Percentiles rank a stretch among this genome's conserved stretches.
These are phyloP conservation scores for Hibiscus mutabilis DNA, from an alignment of 345 rosid genomes.

Conservation along the genomic window DNA sequence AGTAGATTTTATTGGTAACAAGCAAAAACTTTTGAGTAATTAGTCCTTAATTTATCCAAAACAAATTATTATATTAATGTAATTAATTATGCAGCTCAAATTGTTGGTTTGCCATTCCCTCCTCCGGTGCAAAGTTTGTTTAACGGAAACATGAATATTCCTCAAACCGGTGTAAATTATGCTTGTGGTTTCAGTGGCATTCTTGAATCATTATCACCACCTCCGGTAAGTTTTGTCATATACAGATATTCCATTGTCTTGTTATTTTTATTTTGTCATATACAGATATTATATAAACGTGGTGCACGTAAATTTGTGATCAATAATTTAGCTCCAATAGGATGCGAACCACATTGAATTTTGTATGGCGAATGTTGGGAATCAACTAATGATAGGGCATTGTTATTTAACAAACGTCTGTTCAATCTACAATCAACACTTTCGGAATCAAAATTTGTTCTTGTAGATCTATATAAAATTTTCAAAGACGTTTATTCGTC, in stretches of 20 bases:
- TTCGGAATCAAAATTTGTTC: neutral
- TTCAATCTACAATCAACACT: neutral
- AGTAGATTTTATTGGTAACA: neutral
- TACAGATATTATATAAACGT: neutral
- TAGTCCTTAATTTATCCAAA: neutral
- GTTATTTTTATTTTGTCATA: neutral
- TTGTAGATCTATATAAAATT: neutral
- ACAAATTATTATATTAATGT: neutral
- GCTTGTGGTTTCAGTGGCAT: neutral
- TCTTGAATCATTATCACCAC: neutral
- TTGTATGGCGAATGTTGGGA: rapidly evolving
- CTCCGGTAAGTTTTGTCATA: neutral
- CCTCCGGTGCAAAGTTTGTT: neutral
- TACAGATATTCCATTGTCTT: neutral
- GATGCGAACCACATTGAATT: neutral
- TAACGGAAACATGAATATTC: neutral
- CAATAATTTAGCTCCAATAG: neutral
- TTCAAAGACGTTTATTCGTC: neutral
- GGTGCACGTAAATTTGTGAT: neutral
- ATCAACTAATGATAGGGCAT: neutral
- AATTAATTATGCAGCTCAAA: neutral
- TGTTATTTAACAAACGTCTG: neutral
- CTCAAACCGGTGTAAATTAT: neutral
- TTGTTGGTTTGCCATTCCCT: neutral
- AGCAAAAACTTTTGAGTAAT: neutral